Base-by-base conservation (phyloP, 768 basidiomycete species). In the Mycena olivaceomarginata region DNA sequence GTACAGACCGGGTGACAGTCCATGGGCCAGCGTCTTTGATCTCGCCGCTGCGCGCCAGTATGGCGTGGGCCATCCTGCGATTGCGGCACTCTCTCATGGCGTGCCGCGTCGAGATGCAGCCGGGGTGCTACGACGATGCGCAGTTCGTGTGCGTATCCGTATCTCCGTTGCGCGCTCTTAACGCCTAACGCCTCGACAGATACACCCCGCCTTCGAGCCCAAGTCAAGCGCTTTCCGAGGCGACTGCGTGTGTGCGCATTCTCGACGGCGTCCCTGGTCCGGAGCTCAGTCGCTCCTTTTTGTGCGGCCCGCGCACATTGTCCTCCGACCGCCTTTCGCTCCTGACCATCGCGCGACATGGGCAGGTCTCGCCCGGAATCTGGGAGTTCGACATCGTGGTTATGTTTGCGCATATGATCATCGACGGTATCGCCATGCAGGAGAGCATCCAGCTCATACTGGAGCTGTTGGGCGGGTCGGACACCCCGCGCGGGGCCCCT, bases 381-480 rank as follows among this genome's bases (percentile, higher is more conserved):
- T 79, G 77, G 3, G 83, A 89, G 64, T 89, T 86, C 80, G 87
- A 92, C 76, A 76, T 93, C 60, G 83, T 90, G 81, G 85, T 92
- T 51, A 88, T 89, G 72, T 88, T 89, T 2, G 87, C 89, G 57
- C 92, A 93, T 77, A 92, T 89, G 80, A 83, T 93, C 45, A 92
- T 91, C 48, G 92, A 93, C 74, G 91, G 91, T n/a, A 90, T 92
- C 87, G 90, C 90, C 0, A 81, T 92, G 13, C 90, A 92, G 76
- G 84, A 86, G 68, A 89, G 89, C 56, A 89, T 89, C 41, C 91
- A 92, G 79, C 90, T 91, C 76, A 88, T 93, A 68, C 89, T 92
- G 79, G 83, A 84, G 18, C 81, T 93, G 6, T 83, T 93, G 25
- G 89, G 85, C 0, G 70, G 74, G 37, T 56, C 77, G 4, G 59